Evolutionary conservation across 176 grass and related monocot genomes (phyloP).

Genomic region (Typha latifolia): DNA sequence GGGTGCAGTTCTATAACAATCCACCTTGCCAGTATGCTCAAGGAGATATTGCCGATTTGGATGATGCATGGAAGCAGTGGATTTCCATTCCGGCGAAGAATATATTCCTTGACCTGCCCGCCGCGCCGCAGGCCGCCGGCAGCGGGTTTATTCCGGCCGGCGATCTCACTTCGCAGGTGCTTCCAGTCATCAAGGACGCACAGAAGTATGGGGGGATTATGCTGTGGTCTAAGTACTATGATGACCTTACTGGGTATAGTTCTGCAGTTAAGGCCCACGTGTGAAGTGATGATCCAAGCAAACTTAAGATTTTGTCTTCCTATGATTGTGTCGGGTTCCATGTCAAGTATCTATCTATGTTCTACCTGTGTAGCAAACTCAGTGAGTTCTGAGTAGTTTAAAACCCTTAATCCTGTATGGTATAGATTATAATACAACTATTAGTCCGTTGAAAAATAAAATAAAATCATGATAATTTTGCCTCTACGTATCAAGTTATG

Average conservation of each 20-base stretch:
- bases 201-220: slow-evolving; percentile 73
- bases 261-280: too few species aligned
- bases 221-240: slow-evolving; percentile 65
- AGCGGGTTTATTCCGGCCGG: slow-evolving; percentile 44
- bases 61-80: slow-evolving; percentile 45
- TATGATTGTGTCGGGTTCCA: too few species aligned
- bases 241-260: slow-evolving; percentile 27
- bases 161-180: slow-evolving; percentile 29
- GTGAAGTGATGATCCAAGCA: too few species aligned
- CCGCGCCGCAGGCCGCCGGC: slow-evolving; percentile 41
- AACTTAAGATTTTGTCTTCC: too few species aligned
- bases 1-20: slow-evolving; percentile 25
- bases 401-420: too few species aligned
- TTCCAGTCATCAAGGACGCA: slow-evolving; percentile 37
- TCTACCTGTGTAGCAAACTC: too few species aligned
- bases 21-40: slow-evolving; percentile 20
- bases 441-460: too few species aligned
- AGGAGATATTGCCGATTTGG: slow-evolving; percentile 14
- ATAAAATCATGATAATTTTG: too few species aligned
- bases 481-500: too few species aligned
- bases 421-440: too few species aligned
- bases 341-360: too few species aligned
- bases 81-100: slow-evolving; percentile 21
- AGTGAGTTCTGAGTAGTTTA: too few species aligned
- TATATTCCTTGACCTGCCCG: slow-evolving; percentile 61